phyloP scores from a whole-genome alignment of 805 yeast genomes.

The Myxozyma lipomycoides region DNA sequence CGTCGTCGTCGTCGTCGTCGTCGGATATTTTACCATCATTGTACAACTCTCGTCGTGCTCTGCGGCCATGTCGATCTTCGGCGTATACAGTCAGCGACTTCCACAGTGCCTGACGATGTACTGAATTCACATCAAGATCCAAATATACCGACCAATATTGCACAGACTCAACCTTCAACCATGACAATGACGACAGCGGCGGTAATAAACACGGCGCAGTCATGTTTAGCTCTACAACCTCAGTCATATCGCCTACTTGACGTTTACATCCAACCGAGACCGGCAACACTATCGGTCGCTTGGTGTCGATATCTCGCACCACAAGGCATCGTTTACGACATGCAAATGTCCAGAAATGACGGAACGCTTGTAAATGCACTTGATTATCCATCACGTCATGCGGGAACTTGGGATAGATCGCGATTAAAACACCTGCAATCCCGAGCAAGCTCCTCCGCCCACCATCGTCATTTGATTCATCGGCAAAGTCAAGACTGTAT shows the following conservation, averaged over 20 bases:
- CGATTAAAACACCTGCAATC: slow-evolving; percentile 62
- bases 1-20: background rate
- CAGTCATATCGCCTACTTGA: slow-evolving; percentile 34
- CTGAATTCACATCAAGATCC: slow-evolving; percentile 14
- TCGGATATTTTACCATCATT: background rate
- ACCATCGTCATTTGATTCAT: background rate
- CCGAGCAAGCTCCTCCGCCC: background rate
- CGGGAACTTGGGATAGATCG: slow-evolving; percentile 76
- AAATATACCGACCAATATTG: slow-evolving; percentile 24
- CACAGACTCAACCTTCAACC: slow-evolving; percentile 6
- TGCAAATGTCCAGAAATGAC: slow-evolving; percentile 88
- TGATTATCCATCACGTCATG: slow-evolving; percentile 41
- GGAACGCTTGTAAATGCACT: slow-evolving; percentile 73
- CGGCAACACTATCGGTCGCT: slow-evolving; percentile 41
- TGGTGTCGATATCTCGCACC: slow-evolving; percentile 62
- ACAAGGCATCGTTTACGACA: slow-evolving; percentile 79
- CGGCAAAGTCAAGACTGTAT: slow-evolving; percentile 62
- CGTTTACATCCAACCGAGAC: slow-evolving; percentile 35
- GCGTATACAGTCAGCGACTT: slow-evolving; percentile 18
- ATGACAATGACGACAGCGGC: slow-evolving; percentile 11
- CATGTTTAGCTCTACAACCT: background rate
- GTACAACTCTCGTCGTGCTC: slow-evolving; percentile 4
- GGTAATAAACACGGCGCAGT: slow-evolving; percentile 25
- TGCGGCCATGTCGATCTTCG: slow-evolving; percentile 13
- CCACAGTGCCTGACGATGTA: slow-evolving; percentile 17